phyloP scores from a whole-genome alignment of 306 rosid genomes.

The Alnus rubra region DNA sequence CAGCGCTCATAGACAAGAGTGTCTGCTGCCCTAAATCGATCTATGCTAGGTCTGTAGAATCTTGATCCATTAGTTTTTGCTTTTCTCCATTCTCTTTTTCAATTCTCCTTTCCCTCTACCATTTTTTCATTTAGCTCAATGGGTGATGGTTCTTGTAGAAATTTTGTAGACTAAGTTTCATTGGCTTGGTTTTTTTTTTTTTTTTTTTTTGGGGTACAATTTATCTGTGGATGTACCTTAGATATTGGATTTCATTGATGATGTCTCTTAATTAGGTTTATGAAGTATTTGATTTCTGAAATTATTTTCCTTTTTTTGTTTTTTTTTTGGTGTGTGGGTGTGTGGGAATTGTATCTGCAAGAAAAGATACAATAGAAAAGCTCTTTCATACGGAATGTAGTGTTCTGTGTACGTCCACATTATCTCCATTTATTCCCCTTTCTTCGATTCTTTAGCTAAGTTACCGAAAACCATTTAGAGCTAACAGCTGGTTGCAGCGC shows the following conservation, averaged over 20 bases:
- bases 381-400: not conserved
- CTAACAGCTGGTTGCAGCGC: not conserved
- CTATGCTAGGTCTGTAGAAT: conserved; percentile 63
- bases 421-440: not conserved
- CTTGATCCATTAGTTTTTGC: not conserved
- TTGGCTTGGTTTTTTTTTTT: no score
- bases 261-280: not conserved
- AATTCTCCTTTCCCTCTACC: not conserved
- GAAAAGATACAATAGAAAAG: no score
- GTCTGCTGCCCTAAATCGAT: conserved; percentile 87
- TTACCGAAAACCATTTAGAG: not conserved
- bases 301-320: no score
- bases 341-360: no score
- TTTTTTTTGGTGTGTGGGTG: no score
- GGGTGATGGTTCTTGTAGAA: not conserved
- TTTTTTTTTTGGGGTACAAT: not conserved
- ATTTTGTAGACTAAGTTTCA: not conserved
- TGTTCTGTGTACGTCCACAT: not conserved
- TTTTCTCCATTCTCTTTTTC: not conserved
- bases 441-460: not conserved
- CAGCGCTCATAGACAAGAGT: conserved; percentile 98
- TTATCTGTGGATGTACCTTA: not conserved
- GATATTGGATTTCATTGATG: not conserved
- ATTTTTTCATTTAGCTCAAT: not conserved
- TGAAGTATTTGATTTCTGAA: no score